Conservation (phyloP, 805 yeast genomes). For the Sugiyamaella mastotermitis region DNA sequence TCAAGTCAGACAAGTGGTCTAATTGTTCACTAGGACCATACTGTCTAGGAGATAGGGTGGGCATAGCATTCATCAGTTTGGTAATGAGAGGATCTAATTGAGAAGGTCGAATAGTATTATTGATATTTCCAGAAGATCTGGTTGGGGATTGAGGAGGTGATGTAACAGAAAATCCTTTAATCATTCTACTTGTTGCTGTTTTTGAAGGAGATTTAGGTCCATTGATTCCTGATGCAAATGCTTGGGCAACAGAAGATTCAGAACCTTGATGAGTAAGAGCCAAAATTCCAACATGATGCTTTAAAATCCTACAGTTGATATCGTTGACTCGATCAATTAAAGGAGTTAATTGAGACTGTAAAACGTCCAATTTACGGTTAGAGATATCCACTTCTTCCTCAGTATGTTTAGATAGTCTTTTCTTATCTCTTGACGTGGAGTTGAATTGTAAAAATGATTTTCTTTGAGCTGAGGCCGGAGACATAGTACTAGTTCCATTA, state of each 20-base stretch:
- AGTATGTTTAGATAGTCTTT: slow-evolving; percentile 21
- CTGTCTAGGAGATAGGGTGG: slow-evolving; percentile 10
- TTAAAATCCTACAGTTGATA: slow-evolving; percentile 12
- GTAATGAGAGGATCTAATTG: slow-evolving; percentile 7
- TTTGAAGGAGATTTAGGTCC: slow-evolving; percentile 1
- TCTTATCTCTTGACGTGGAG: slow-evolving; percentile 12
- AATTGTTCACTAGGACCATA: slow-evolving; percentile 3
- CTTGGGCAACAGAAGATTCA: slow-evolving; percentile 13
- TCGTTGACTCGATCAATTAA: slow-evolving; percentile 12
- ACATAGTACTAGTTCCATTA: slow-evolving; percentile 1
- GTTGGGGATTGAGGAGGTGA: slow-evolving; percentile 6
- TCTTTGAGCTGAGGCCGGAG: slow-evolving; percentile 7
- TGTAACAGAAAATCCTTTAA: background rate
- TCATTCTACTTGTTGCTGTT: slow-evolving; percentile 16
- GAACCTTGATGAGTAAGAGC: slow-evolving; percentile 22
- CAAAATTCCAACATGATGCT: slow-evolving; percentile 20
- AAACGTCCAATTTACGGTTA: slow-evolving; percentile 12
- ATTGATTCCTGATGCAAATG: slow-evolving; percentile 3
- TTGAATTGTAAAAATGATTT: slow-evolving; percentile 12
- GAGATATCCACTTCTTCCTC: slow-evolving; percentile 22
- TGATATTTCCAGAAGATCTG: background rate
- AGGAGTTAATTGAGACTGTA: slow-evolving; percentile 14
- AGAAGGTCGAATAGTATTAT: slow-evolving; percentile 1
- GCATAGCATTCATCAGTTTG: slow-evolving; percentile 2
- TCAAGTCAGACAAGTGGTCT: slow-evolving; percentile 2